A percentile compares a stretch with the other conserved stretches of the same genome.
These are phyloP conservation scores for Phtheirospermum japonicum DNA, from an alignment of 257 asterid genomes.

Conservation along the genomic window DNA sequence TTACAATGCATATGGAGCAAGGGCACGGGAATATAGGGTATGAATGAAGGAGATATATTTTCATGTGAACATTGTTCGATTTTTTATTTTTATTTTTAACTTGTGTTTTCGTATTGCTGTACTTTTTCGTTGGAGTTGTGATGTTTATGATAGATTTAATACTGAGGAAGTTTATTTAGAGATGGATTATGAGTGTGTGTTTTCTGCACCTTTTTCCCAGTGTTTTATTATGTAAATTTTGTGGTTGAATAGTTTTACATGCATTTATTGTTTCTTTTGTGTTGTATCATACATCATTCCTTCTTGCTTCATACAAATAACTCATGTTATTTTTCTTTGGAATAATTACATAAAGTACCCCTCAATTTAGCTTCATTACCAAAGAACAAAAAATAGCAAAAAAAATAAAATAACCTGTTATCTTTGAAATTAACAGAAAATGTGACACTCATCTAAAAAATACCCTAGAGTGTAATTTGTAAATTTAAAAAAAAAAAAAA, in stretches of 20 bases:
- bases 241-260: constrained; percentile 27
- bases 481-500: too few species aligned
- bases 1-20: constrained; percentile 38
- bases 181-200: constrained; percentile 18
- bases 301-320: too few species aligned
- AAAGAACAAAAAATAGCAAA: too few species aligned
- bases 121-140: constrained; percentile 18
- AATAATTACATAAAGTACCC: too few species aligned
- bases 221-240: constrained; percentile 30
- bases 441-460: too few species aligned
- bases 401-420: too few species aligned
- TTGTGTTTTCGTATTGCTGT: constrained; percentile 11
- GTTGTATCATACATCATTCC: background rate
- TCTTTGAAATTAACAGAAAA: too few species aligned
- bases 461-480: too few species aligned
- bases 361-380: too few species aligned
- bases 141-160: constrained; percentile 27
- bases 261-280: constrained; percentile 32
- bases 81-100: too few species aligned
- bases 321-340: too few species aligned
- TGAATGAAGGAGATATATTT: constrained; percentile 30
- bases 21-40: constrained; percentile 35
- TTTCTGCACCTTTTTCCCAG: constrained; percentile 23
- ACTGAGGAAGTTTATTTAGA: constrained; percentile 22
- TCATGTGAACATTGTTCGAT: constrained; percentile 21